Evolutionary conservation across 148 eudicot genomes (phyloP).

Genomic region (Suaeda aralocaspica): DNA sequence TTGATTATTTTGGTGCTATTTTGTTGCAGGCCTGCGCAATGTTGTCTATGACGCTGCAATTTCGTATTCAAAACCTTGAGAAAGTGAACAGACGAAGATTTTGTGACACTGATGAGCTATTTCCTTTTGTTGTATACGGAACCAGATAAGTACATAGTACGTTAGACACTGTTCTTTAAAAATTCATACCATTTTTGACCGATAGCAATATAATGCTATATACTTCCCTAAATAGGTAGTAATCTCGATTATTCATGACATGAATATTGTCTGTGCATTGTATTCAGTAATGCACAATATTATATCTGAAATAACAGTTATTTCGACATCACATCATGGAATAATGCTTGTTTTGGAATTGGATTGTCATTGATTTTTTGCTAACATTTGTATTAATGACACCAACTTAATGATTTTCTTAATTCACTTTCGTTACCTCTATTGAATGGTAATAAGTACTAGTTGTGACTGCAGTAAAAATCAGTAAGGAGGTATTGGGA

Average conservation of each 20-base stretch:
- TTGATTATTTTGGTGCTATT: not conserved
- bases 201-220: constrained; percentile 2
- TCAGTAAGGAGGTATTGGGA: too few relatives aligned
- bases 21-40: constrained; percentile 16
- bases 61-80: not conserved
- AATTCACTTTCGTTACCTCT: too few relatives aligned
- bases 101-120: not conserved
- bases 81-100: constrained; percentile 11
- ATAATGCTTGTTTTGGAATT: too few relatives aligned
- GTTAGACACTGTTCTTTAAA: too few relatives aligned
- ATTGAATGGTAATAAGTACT: too few relatives aligned
- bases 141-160: constrained; percentile 12
- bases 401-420: too few relatives aligned
- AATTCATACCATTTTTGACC: constrained; percentile 12
- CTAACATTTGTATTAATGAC: too few relatives aligned
- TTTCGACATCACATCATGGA: not conserved
- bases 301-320: not conserved
- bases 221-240: not conserved
- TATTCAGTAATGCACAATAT: not conserved
- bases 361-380: too few relatives aligned
- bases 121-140: not conserved
- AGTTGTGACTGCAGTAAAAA: too few relatives aligned
- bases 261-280: not conserved
- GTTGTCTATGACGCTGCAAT: not conserved
- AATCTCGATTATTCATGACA: not conserved